Evolutionary conservation across 2,329 filamentous ascomycete genomes (phyloP), one percentile per base, ranked within the genome.

Genomic region (Sporothrix sp.): DNA sequence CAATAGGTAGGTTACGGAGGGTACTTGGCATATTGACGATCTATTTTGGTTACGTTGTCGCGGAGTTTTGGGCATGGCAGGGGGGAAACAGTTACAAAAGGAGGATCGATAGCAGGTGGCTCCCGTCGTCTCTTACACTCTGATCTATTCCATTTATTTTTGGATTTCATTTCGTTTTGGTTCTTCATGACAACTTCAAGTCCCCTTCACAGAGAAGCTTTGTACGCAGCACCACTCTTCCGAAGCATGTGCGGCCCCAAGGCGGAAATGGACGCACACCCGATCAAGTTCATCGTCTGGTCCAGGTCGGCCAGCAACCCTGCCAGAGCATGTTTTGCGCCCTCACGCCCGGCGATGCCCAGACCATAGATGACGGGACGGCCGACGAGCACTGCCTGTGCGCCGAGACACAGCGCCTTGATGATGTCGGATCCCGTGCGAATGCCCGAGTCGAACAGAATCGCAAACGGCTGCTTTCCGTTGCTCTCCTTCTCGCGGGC

Each of bases 401-500:
- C 80, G 2, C 79, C 70, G 64, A 77, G 52, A 64, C 71, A 59
- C 66, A 75, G 60, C 1, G 76, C 76, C 59, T 81, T 81, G 63
- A 81, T 73, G 10, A 79, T 68, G 59, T 81, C 77, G 0, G 70
- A 73, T 0, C 75, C 78, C 13, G 71, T 70, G 35, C 77, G 60
- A 28, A 81, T 72, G 0, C 78, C 76, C 10, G 70, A 74, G 58
- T 85, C 82, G 14, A 85, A 74, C 38, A 84, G 71, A 18, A 85
- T 69, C 0, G 74, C 74, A 16, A 53, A 46, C 3, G 44, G 32
- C 18, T n/a, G 40, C 6, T 20, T 18, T 9, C 28, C 16, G 7
- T 32, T n/a, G 2, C 36, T 10, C 13, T 33, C 30, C 4, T 8
- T 21, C 18, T 25, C 27, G n/a, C 35, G 30, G 2, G 16, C 30